Base-by-base conservation (phyloP, 305 asterid species). In the Plantago coronopus region DNA sequence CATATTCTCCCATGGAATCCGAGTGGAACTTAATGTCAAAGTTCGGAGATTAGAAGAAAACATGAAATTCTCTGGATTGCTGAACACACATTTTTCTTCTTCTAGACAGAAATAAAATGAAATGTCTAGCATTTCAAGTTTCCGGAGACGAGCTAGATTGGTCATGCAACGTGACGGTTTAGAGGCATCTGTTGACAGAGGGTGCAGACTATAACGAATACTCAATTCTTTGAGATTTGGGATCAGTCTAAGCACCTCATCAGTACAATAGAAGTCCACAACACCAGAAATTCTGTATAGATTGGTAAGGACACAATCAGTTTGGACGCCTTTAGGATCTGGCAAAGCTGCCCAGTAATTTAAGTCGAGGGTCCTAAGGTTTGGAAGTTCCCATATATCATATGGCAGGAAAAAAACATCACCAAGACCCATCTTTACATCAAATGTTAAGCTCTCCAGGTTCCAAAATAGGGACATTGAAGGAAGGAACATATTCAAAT, bases 1-100 rank as follows among this genome's bases (percentile, higher is more conserved):
- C 73, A 76, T 76, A 23, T 53, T 68, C 2, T 13, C 50, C 50
- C 50, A 46, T 46, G 50, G 50, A 46, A 46, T 46, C 7, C 50
- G 10, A n/a, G 17, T 2, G 4, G 50, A 46, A 19, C 18, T 16
- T 46, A 46, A 46, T 46, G 17, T 76, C 77, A 4, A 53, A 46
- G 3, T 49, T 64, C 17, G 15, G 21, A 46, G 17, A 19, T 46
- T 17, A 74, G 65, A 54, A 70, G 75, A 9, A 61, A 66, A 2
- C 75, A 61, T 0, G 17, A 46, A 11, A 25, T 5, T 46, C 50
- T 46, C 50, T 15, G 18, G 18, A 17, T 19, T 46, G 9, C 18
- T 46, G 21, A 46, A 46, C 1, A 19, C 50, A 46, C 50, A 46
- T 13, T 16, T 46, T 45, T 25, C 29, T 25, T 25, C 29, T 25